phyloP scores from a whole-genome alignment of 306 rosid species.

The Phaseolus lunatus region DNA sequence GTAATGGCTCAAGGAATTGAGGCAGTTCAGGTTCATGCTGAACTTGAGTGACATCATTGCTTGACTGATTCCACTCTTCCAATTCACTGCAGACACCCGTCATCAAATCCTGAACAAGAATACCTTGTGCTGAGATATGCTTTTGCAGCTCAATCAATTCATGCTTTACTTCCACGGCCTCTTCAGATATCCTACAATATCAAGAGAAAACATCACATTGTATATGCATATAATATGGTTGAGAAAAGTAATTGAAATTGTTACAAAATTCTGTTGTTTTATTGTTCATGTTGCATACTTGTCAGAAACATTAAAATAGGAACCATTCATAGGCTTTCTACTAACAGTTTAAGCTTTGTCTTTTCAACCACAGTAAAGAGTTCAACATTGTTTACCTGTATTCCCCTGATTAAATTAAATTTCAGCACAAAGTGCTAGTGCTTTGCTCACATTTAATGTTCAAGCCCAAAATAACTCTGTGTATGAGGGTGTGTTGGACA shows the following conservation, averaged over 20 bases:
- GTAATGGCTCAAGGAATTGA: conserved; percentile 66
- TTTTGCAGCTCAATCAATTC: conserved; percentile 88
- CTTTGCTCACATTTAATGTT: conserved; percentile 17
- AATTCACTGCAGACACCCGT: conserved; percentile 88
- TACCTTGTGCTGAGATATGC: conserved; percentile 88
- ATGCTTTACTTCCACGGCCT: conserved; percentile 93
- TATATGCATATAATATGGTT: conserved; percentile 9
- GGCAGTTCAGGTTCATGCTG: conserved; percentile 52
- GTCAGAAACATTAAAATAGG: conserved; percentile 22
- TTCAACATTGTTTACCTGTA: not conserved
- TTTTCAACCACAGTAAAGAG: not conserved
- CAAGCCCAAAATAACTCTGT: conserved; percentile 7
- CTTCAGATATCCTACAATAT: conserved; percentile 87
- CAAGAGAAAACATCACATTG: conserved; percentile 33
- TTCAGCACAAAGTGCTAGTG: conserved; percentile 16
- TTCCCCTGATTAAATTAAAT: conserved; percentile 13
- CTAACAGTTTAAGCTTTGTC: conserved; percentile 14
- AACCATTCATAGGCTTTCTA: conserved; percentile 23
- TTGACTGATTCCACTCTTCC: conserved; percentile 77
- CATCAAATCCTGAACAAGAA: conserved; percentile 95
- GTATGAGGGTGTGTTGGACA: not conserved
- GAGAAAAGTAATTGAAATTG: conserved; percentile 22
- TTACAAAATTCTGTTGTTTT: conserved; percentile 9
- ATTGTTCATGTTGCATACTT: conserved; percentile 26
- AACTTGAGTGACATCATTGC: conserved; percentile 51